These are phyloP conservation scores for Sclerotinia subarctica DNA, from an alignment of 2,329 filamentous ascomycete species.

Conservation along the genomic window DNA sequence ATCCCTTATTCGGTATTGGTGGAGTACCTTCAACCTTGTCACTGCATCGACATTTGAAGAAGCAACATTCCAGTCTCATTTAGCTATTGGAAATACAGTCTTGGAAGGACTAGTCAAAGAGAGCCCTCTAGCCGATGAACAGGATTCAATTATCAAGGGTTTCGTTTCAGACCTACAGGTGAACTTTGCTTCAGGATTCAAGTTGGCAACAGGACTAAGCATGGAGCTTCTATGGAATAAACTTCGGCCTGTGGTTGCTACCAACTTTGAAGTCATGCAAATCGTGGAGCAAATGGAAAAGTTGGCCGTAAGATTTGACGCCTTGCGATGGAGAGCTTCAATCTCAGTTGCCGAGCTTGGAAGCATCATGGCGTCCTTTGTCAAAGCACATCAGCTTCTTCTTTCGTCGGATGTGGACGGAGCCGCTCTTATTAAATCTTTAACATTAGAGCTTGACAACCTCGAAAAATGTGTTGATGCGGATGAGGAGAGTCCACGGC, in stretches of 20 bases:
- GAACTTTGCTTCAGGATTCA: conserved; percentile 67
- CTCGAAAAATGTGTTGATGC: conserved; percentile 48
- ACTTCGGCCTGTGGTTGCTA: conserved; percentile 62
- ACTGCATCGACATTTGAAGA: conserved; percentile 53
- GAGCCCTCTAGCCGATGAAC: not conserved
- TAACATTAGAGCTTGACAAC: conserved; percentile 50
- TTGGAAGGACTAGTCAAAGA: conserved; percentile 13
- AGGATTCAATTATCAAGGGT: conserved; percentile 18
- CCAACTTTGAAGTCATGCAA: conserved; percentile 45
- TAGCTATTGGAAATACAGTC: conserved; percentile 43
- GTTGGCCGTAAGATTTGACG: conserved; percentile 59
- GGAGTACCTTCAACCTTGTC: conserved; percentile 50
- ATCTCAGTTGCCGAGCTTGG: conserved; percentile 51
- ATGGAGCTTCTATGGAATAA: conserved; percentile 78
- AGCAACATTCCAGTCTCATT: conserved; percentile 61
- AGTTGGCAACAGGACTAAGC: conserved; percentile 68
- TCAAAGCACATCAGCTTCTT: conserved; percentile 55
- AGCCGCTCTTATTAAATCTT: conserved; percentile 44
- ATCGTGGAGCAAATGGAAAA: conserved; percentile 51
- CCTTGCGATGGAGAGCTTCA: conserved; percentile 56
- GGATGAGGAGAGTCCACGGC: conserved; percentile 43
- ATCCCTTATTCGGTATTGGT: conserved; percentile 52
- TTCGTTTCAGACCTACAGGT: conserved; percentile 45
- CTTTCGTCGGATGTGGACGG: conserved; percentile 42
- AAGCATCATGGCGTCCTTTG: conserved; percentile 53